Evolutionary conservation across 192 early-diverging fungal genomes (phyloP).

Genomic region (Kickxella alabastrina): DNA sequence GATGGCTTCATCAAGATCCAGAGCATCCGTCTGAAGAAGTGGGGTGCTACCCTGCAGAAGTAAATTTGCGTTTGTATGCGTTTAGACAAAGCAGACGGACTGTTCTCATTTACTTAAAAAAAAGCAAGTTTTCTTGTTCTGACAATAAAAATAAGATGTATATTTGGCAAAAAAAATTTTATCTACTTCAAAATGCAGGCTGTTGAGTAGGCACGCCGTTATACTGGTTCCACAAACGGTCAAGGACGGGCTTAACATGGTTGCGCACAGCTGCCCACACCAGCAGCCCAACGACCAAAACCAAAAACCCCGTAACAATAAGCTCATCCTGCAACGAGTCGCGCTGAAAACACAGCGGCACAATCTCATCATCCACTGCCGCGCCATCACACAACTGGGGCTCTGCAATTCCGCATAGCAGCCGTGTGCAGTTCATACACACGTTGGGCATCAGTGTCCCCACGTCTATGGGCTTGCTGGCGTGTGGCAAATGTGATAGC

Average conservation of each 20-base stretch:
- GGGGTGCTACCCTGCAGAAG: constrained; percentile 53
- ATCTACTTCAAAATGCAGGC: too few relatives aligned
- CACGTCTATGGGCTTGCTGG: constrained; percentile 44
- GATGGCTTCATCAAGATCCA: constrained; percentile 99
- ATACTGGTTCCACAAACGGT: constrained; percentile 37
- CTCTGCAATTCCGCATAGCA: constrained; percentile 41
- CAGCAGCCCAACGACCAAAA: constrained; percentile 38
- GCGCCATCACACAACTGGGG: constrained; percentile 50
- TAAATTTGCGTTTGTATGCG: neutral
- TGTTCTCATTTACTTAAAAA: too few relatives aligned
- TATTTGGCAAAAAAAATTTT: neutral
- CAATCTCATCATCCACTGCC: constrained; percentile 46
- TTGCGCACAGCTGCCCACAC: constrained; percentile 37
- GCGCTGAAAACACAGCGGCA: constrained; percentile 50
- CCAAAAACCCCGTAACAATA: constrained; percentile 39
- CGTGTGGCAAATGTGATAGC: constrained; percentile 43
- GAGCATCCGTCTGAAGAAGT: constrained; percentile 91
- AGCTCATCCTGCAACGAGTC: constrained; percentile 52
- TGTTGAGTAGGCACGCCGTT: too few relatives aligned
- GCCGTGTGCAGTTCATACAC: constrained; percentile 52
- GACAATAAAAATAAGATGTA: neutral
- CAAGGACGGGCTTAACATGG: constrained; percentile 24
- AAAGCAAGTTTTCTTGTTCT: neutral
- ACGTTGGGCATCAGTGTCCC: constrained; percentile 46
- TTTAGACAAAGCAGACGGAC: too few relatives aligned